A percentile compares a stretch with the other conserved stretches of the same genome.
Evolutionary conservation across 352 stramenopile genomes (phyloP).

Genomic region (Phytophthora europaea): DNA sequence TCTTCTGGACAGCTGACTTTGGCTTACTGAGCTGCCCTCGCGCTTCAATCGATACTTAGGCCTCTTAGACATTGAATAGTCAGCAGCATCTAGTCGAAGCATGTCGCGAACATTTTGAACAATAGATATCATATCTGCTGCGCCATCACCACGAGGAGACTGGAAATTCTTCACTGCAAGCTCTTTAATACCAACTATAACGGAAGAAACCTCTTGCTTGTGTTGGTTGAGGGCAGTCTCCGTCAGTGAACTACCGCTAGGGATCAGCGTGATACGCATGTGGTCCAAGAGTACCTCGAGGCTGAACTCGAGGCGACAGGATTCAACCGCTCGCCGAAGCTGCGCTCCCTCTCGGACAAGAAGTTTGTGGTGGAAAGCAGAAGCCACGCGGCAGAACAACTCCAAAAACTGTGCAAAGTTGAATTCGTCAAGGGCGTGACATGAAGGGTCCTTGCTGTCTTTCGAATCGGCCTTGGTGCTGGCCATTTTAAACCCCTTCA

Average conservation of each 20-base stretch:
- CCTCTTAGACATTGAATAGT: conserved; percentile 17
- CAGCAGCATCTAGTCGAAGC: conserved; percentile 33
- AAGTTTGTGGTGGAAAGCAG: conserved; percentile 56
- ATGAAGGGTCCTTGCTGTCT: background rate
- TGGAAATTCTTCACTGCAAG: background rate
- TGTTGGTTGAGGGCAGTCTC: background rate
- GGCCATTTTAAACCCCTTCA: conserved; percentile 12
- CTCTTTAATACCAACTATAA: background rate
- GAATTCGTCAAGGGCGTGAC: conserved; percentile 22
- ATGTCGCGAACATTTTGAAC: conserved; percentile 43
- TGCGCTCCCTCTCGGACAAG: conserved; percentile 61
- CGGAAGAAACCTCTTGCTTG: conserved; percentile 2
- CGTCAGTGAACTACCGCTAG: conserved; percentile 5
- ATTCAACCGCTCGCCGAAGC: conserved; percentile 62
- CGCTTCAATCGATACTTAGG: conserved; percentile 32
- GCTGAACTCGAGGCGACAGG: conserved; percentile 72
- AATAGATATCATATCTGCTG: conserved; percentile 25
- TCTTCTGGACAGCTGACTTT: conserved; percentile 21
- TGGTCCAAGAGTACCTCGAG: conserved; percentile 67
- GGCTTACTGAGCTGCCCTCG: conserved; percentile 26
- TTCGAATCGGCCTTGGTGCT: conserved; percentile 17
- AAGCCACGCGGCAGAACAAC: conserved; percentile 68
- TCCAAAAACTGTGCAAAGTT: conserved; percentile 76
- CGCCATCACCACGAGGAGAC: conserved; percentile 24
- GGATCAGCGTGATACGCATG: conserved; percentile 58